Percentiles rank a stretch among this genome's conserved stretches.
Conservation (phyloP, 257 asterid genomes). For the Solanum virginianum region DNA sequence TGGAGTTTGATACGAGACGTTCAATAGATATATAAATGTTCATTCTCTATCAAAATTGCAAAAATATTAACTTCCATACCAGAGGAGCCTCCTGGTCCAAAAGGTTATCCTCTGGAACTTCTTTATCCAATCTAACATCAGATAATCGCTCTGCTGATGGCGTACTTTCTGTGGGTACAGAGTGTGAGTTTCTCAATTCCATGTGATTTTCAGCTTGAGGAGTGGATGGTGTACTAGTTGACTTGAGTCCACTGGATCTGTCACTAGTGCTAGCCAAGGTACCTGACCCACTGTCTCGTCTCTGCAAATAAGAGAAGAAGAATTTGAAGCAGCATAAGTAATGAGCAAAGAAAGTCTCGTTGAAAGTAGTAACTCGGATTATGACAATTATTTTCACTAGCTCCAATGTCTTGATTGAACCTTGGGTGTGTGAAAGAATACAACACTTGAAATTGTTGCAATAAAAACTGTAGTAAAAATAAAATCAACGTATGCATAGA, state of each 20-base stretch:
- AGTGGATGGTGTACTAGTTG: conserved; percentile 74
- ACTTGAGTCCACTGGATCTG: conserved; percentile 85
- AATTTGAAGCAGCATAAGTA: conserved; percentile 7
- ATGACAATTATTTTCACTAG: neutral
- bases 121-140: conserved; percentile 44
- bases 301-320: conserved; percentile 24
- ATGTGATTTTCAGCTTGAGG: conserved; percentile 70
- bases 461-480: neutral
- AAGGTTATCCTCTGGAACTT: conserved; percentile 49
- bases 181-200: conserved; percentile 62
- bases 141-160: conserved; percentile 47
- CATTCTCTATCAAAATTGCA: neutral
- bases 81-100: conserved; percentile 51
- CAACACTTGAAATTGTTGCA: neutral
- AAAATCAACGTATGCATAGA: neutral
- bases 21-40: neutral
- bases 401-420: neutral
- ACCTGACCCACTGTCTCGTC: conserved; percentile 72
- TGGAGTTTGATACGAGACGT: neutral
- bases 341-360: neutral
- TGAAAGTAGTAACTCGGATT: neutral
- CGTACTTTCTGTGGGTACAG: conserved; percentile 54
- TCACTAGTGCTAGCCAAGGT: conserved; percentile 81
- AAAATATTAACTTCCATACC: conserved; percentile 38
- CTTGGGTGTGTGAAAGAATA: neutral